Conservation (phyloP, 2,329 filamentous ascomycete species). For the Calonectria montana region DNA sequence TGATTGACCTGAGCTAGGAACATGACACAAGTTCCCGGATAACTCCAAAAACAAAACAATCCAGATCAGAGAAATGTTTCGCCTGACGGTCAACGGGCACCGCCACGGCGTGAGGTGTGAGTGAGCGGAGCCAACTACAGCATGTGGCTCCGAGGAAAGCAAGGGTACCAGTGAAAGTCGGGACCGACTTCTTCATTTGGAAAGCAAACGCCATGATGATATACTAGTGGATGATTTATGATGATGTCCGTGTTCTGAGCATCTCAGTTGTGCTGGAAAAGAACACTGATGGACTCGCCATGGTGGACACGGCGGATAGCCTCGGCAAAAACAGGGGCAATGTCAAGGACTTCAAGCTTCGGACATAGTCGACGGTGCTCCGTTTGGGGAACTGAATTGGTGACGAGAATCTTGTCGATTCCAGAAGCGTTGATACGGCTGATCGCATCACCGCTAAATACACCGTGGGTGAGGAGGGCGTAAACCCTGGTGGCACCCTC, state of each 20-base stretch:
- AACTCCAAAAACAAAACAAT: constrained; percentile 43
- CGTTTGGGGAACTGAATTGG: constrained; percentile 92
- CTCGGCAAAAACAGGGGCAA: constrained; percentile 93
- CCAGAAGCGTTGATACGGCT: constrained; percentile 92
- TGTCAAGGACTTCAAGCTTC: constrained; percentile 91
- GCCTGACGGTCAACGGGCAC: constrained; percentile 21
- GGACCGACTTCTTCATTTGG: constrained; percentile 19
- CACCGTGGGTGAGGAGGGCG: constrained; percentile 93
- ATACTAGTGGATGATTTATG: constrained; percentile 28
- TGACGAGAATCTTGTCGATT: constrained; percentile 93
- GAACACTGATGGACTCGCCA: constrained; percentile 95
- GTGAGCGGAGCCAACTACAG: constrained; percentile 10
- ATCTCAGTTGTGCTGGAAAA: constrained; percentile 68
- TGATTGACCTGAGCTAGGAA: constrained; percentile 16
- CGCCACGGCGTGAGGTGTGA: constrained; percentile 24
- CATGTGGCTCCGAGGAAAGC: constrained; percentile 15
- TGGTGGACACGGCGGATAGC: constrained; percentile 96
- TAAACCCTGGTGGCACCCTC: constrained; percentile 93
- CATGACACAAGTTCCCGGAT: constrained; percentile 35
- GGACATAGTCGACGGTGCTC: constrained; percentile 83
- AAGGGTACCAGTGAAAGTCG: constrained; percentile 16
- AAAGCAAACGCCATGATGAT: constrained; percentile 22
- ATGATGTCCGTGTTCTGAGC: background rate
- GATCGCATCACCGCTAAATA: constrained; percentile 95
- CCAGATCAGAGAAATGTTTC: constrained; percentile 29